Percentiles rank a stretch among this genome's conserved stretches.
Conservation (phyloP, 345 rosid genomes). For the Mangifera indica region DNA sequence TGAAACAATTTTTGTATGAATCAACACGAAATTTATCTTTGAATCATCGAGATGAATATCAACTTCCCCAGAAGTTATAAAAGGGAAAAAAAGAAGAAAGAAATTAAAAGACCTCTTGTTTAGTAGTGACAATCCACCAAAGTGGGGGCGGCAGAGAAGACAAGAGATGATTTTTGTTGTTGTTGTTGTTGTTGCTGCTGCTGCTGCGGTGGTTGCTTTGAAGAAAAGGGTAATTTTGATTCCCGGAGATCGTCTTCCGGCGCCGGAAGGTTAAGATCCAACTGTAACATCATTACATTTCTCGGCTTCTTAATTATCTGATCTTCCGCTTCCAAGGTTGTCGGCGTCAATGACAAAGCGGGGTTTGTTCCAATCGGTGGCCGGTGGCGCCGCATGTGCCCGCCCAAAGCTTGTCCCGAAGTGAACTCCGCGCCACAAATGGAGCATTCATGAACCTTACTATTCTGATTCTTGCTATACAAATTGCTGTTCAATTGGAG, state of each 20-base stretch:
- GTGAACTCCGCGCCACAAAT: slow-evolving; percentile 87
- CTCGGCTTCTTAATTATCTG: slow-evolving; percentile 44
- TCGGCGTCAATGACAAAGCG: slow-evolving; percentile 45
- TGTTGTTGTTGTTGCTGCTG: slow-evolving; percentile 31
- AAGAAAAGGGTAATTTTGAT: slow-evolving; percentile 45
- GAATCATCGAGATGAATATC: neutral
- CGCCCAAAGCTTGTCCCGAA: slow-evolving; percentile 97
- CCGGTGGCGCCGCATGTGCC: slow-evolving; percentile 96
- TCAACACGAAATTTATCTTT: slow-evolving; percentile 6
- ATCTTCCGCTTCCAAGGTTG: slow-evolving; percentile 35
- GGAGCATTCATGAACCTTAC: slow-evolving; percentile 85
- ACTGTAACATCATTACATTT: slow-evolving; percentile 57
- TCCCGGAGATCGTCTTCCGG: slow-evolving; percentile 71
- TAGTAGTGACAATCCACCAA: slow-evolving; percentile 98
- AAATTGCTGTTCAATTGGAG: slow-evolving; percentile 54
- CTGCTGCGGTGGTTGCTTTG: slow-evolving; percentile 41
- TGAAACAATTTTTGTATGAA: slow-evolving; percentile 1
- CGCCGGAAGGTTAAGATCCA: slow-evolving; percentile 98
- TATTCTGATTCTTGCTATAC: slow-evolving; percentile 22
- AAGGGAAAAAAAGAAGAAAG: neutral
- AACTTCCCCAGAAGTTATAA: neutral
- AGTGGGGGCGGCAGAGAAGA: slow-evolving; percentile 58
- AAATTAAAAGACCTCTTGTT: slow-evolving; percentile 16
- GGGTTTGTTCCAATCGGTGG: slow-evolving; percentile 35
- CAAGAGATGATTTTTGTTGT: slow-evolving; percentile 49